Evolutionary conservation across 768 basidiomycete genomes (phyloP), one percentile per base, ranked within the genome.

Genomic region (Lactarius psammicola): DNA sequence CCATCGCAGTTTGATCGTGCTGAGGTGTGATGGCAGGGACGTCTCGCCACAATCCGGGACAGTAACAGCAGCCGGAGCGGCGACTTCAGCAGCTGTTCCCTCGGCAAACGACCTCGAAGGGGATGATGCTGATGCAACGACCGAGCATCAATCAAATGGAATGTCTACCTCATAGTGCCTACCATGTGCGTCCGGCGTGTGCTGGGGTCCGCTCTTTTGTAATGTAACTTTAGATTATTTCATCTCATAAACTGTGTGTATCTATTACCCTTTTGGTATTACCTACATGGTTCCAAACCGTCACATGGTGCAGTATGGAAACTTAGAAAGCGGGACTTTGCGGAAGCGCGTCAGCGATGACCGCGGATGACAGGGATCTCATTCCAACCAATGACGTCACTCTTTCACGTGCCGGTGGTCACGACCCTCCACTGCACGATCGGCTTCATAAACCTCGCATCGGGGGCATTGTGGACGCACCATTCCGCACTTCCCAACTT

Each of bases 21-120:
- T 54, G 46, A 64, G 23, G 30, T 30, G 36, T 55, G 7, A 46
- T 46, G 23, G 60, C 66, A 63, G 63, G 65, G 65, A 68, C 30
- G 68, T 67, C 1, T 84, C 85, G 23, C 81, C 85, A 23, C 78
- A 81, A 40, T 75, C 78, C 42, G 78, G 74, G 23, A 69, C 66
- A 2, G 75, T 75, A 20, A 76, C 78, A 2, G 74, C 82, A 2
- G 82, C 83, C 1, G 88, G 88, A 33, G 87, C 88, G 1, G 87
- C 86, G 0, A 85, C 83, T 2, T 89, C 88, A 2, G 88, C 88
- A 5, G 84, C 87, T 15, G 88, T 90, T 3, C 88, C 88, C 3
- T 89, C 88, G 1, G 88, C 88, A 10, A 82, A 90, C 66, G 85
- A 88, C 68, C 77, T 89, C 4, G 85, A 84, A 46, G 65, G 56